Evolutionary conservation across 1,284 basidiomycete genomes (phyloP).

Genomic region (Pseudozyma pruni): DNA sequence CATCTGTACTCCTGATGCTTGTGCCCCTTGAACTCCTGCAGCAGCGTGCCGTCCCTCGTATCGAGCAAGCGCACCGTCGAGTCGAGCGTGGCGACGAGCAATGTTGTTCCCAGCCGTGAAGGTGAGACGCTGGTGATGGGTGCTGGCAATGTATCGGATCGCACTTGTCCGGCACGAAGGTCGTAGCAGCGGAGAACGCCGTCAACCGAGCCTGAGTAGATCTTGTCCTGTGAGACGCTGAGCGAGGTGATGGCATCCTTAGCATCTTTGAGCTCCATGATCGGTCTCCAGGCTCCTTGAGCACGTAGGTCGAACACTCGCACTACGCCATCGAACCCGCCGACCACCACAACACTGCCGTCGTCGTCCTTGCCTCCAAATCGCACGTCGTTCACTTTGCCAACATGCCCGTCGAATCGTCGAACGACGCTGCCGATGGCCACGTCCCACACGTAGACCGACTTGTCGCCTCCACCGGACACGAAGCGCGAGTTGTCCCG

Average conservation of each 20-base stretch:
- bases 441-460: constrained; percentile 95
- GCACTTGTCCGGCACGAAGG: constrained; percentile 86
- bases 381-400: constrained; percentile 87
- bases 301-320: constrained; percentile 71
- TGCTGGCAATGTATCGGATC: constrained; percentile 84
- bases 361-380: constrained; percentile 70
- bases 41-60: constrained; percentile 79
- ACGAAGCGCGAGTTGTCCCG: constrained; percentile 94
- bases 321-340: constrained; percentile 56
- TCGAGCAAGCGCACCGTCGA: constrained; percentile 88
- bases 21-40: constrained; percentile 87
- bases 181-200: constrained; percentile 92
- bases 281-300: constrained; percentile 73
- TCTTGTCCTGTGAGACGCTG: constrained; percentile 70
- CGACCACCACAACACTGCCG: constrained; percentile 46
- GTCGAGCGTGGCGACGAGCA: constrained; percentile 85
- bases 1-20: constrained; percentile 79
- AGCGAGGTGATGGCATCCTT: constrained; percentile 80
- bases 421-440: constrained; percentile 82
- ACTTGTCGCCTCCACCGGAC: constrained; percentile 90
- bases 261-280: constrained; percentile 91
- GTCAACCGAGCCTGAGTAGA: constrained; percentile 85
- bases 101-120: constrained; percentile 78
- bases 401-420: constrained; percentile 85
- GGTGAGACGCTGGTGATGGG: constrained; percentile 77